Percentiles rank a stretch among this genome's conserved stretches.
phyloP scores from a whole-genome alignment of 1,139 yeast genomes.

The Pichia sp. region DNA sequence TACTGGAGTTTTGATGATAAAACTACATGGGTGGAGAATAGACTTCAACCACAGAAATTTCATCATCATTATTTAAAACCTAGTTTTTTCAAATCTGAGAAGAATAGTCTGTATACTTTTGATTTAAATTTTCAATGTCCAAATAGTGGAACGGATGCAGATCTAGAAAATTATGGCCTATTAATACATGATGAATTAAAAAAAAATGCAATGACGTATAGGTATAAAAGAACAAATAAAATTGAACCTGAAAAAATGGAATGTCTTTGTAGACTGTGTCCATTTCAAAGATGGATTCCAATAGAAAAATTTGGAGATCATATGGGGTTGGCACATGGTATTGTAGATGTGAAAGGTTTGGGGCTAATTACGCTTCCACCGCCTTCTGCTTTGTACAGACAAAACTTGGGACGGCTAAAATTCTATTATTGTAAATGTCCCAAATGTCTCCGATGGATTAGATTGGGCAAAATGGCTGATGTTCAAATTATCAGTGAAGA shows the following conservation, averaged over 20 bases:
- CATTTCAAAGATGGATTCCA: slow-evolving; percentile 19
- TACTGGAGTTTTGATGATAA: slow-evolving; percentile 11
- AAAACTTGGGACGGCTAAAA: slow-evolving; percentile 15
- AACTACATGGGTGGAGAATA: not conserved
- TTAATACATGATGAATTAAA: slow-evolving; percentile 7
- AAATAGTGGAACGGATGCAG: slow-evolving; percentile 14
- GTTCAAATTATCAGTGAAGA: not conserved
- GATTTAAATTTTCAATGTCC: slow-evolving; percentile 16
- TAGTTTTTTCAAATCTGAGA: not conserved
- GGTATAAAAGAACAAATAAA: slow-evolving; percentile 11
- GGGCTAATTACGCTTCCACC: slow-evolving; percentile 16
- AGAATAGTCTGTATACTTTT: slow-evolving; percentile 1
- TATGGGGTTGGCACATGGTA: slow-evolving; percentile 22
- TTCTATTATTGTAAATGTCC: slow-evolving; percentile 22
- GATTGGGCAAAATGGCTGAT: slow-evolving; percentile 18
- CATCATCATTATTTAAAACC: slow-evolving; percentile 16
- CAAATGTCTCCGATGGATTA: slow-evolving; percentile 19
- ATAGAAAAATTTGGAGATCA: slow-evolving; percentile 12
- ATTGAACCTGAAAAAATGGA: slow-evolving; percentile 1
- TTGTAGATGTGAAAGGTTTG: slow-evolving; percentile 7
- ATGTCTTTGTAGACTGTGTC: slow-evolving; percentile 20
- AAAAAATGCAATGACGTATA: slow-evolving; percentile 12
- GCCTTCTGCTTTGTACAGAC: slow-evolving; percentile 17
- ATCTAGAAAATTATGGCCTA: slow-evolving; percentile 4
- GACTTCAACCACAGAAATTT: slow-evolving; percentile 19